phyloP scores from a whole-genome alignment of 1,284 basidiomycete species.

The Cutaneotrichosporon daszewskae region DNA sequence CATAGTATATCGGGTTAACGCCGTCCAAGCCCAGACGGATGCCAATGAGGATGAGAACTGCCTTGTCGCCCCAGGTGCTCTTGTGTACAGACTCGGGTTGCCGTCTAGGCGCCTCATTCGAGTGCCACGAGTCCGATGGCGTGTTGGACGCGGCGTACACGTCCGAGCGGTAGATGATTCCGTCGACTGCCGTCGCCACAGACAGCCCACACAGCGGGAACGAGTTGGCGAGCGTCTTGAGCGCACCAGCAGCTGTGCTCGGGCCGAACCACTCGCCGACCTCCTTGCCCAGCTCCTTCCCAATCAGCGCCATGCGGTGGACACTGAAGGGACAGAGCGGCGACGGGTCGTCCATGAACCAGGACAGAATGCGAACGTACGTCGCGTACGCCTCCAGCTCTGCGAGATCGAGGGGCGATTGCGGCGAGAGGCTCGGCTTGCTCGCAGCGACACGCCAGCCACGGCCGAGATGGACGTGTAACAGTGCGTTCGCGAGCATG shows the following conservation, averaged over 20 bases:
- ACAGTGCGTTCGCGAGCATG: constrained; percentile 79
- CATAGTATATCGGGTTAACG: constrained; percentile 92
- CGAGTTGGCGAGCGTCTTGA: constrained; percentile 75
- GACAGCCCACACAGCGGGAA: constrained; percentile 77
- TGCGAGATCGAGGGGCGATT: constrained; percentile 17
- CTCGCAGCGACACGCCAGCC: constrained; percentile 65
- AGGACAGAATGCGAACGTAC: constrained; percentile 83
- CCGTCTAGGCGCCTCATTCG: background rate
- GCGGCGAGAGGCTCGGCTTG: constrained; percentile 17
- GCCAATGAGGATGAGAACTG: constrained; percentile 81
- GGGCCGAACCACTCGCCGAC: constrained; percentile 98
- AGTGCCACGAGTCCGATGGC: constrained; percentile 32
- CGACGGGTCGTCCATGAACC: constrained; percentile 90
- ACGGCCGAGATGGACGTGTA: constrained; percentile 77
- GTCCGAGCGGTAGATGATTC: constrained; percentile 76
- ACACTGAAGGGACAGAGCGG: constrained; percentile 89
- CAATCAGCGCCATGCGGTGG: constrained; percentile 90
- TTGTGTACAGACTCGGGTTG: constrained; percentile 8
- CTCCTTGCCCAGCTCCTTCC: constrained; percentile 89
- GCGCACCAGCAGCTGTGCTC: constrained; percentile 89
- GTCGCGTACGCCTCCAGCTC: constrained; percentile 46
- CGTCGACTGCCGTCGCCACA: constrained; percentile 76
- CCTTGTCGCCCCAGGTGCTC: constrained; percentile 66
- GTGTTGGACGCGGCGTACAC: constrained; percentile 72
- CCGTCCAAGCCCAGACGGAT: constrained; percentile 83